Base-by-base conservation (phyloP, 2,329 filamentous ascomycete species). In the Calonectria montana region DNA sequence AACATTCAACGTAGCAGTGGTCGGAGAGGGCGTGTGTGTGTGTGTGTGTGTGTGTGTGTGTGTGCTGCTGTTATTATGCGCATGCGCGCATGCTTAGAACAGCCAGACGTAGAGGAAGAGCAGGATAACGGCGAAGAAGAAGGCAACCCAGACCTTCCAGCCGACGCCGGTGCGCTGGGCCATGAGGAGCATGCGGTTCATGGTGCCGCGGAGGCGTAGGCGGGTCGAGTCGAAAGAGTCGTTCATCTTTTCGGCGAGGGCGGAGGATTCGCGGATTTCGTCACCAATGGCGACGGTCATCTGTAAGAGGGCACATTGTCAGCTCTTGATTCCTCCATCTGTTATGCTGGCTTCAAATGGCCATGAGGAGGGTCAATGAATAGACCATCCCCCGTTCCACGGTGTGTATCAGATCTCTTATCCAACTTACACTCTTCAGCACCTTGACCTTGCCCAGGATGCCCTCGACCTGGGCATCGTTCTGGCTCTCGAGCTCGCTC, bases 101-200 rank as follows among this genome's bases (percentile, higher is more conserved):
- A 98, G 83, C 96, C 96, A 98, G 71, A 98, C 96, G 83, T 96
- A 99, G 77, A 91, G 91, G 83, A 99, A 99, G 76, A 98, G 83
- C 67, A 96, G 81, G 74, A 93, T 90, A 21, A 98, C 94, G 41
- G 92, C 94, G 7, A 91, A 88, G 82, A 99, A 98, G 85, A 99
- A 99, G 50, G 87, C 88, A 64, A 98, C 83, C 97, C 97, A 99
- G 69, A 96, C 94, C 84, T 91, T 96, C 97, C 97, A 99, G 80
- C 95, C 93, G 12, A 99, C 93, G n/a, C 97, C 97, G 2, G 96
- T 97, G 79, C 92, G 89, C 86, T 98, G 91, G 5, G 97, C 97
- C 97, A 99, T 99, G 66, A 96, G 82, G 76, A 98, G 85, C 97
- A 99, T 99, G 71, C 96, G 89, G 82, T 95, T 98, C 97, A 99